These are phyloP conservation scores for Mycena floridula DNA, from an alignment of 768 basidiomycete genomes.

Conservation along the genomic window DNA sequence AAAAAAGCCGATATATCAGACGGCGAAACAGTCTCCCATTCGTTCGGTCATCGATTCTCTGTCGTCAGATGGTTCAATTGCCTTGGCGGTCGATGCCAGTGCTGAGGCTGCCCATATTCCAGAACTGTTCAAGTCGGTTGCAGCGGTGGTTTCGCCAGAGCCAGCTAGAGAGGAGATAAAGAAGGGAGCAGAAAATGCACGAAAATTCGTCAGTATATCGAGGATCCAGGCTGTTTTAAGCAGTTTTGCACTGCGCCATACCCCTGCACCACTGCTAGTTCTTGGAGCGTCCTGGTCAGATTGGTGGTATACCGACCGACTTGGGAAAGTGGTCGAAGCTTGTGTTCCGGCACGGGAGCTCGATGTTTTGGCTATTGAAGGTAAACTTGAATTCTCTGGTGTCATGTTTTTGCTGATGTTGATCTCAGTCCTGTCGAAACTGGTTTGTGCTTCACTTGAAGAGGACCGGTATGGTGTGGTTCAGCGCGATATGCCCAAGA, in stretches of 20 bases:
- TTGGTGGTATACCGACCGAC: conserved; percentile 65
- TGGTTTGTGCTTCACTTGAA: conserved; percentile 64
- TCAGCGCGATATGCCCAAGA: conserved; percentile 78
- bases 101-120: conserved; percentile 39
- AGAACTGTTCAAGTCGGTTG: conserved; percentile 42
- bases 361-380: conserved; percentile 56
- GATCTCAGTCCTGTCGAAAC: conserved; percentile 51
- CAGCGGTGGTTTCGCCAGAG: conserved; percentile 10
- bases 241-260: conserved; percentile 11
- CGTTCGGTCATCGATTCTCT: conserved; percentile 48
- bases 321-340: conserved; percentile 41
- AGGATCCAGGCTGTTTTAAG: conserved; percentile 10
- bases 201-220: conserved; percentile 14
- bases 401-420: conserved; percentile 1
- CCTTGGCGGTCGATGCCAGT: conserved; percentile 43
- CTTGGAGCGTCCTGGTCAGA: no score
- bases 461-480: conserved; percentile 83
- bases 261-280: no score
- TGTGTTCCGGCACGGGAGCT: conserved; percentile 56
- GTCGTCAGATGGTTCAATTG: conserved; percentile 53
- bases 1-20: conserved; percentile 41
- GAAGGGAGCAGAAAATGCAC: conserved; percentile 16
- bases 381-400: conserved; percentile 25
- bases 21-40: conserved; percentile 40
- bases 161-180: conserved; percentile 8